A percentile compares a stretch with the other conserved stretches of the same genome.
Evolutionary conservation across 1,139 yeast species (phyloP).

Genomic region (Candida sp.): DNA sequence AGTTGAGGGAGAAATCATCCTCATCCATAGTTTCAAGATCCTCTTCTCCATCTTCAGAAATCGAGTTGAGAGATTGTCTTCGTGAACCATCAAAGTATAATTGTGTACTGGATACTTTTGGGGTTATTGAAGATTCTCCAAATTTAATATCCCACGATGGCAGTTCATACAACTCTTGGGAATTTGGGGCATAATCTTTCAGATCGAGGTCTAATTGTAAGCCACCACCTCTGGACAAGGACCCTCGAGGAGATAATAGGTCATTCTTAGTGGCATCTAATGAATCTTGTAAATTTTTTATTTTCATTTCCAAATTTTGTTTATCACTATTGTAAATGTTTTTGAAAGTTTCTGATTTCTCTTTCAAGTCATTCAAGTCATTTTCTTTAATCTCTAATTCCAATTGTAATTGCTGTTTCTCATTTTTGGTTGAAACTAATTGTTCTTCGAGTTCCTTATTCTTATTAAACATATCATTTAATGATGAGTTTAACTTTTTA

Average conservation of each 20-base stretch:
- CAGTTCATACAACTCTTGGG: slow-evolving; percentile 3
- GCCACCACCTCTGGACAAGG: slow-evolving; percentile 7
- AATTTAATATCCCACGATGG: slow-evolving; percentile 19
- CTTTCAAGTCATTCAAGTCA: slow-evolving; percentile 24
- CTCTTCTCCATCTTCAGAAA: slow-evolving; percentile 18
- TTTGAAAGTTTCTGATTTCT: slow-evolving; percentile 27
- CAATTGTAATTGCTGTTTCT: slow-evolving; percentile 17
- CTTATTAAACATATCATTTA: slow-evolving; percentile 21
- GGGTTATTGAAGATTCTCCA: slow-evolving; percentile 37
- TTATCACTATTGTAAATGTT: slow-evolving; percentile 30
- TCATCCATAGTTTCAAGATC: slow-evolving; percentile 7
- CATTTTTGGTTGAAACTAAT: slow-evolving; percentile 9
- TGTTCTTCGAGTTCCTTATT: slow-evolving; percentile 15
- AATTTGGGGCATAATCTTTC: not conserved
- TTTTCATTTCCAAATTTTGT: slow-evolving; percentile 21
- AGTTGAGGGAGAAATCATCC: slow-evolving; percentile 10
- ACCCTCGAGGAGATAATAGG: not conserved
- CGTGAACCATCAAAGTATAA: slow-evolving; percentile 12
- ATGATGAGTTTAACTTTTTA: slow-evolving; percentile 17
- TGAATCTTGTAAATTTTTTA: slow-evolving; percentile 20
- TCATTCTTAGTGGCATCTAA: slow-evolving; percentile 12
- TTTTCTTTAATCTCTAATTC: slow-evolving; percentile 20
- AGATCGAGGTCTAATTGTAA: not conserved
- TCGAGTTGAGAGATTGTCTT: slow-evolving; percentile 17
- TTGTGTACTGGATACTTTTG: slow-evolving; percentile 14